Conservation (phyloP, 208 protist species). For the Leishmania braziliensis region DNA sequence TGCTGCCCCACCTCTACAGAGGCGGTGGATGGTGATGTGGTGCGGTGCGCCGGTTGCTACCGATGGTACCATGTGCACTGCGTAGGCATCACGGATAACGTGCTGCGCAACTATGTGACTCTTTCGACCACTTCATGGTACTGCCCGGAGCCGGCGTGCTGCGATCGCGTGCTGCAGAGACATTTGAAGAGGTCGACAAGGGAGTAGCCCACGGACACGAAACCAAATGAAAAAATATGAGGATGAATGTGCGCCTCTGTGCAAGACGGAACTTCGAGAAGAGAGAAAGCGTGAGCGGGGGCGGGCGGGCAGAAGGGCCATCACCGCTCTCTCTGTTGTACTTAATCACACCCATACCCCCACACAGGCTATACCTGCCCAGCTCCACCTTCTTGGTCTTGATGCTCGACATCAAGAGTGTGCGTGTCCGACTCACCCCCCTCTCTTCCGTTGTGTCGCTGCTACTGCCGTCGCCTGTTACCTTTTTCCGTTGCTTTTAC, state of each 20-base stretch:
- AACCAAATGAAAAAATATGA: background rate
- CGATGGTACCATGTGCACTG: conserved; percentile 83
- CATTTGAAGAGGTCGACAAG: conserved; percentile 38
- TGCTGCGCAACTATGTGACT: conserved; percentile 61
- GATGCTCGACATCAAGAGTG: background rate
- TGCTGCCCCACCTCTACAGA: conserved; percentile 81
- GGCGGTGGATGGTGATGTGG: conserved; percentile 64
- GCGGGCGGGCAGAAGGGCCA: background rate
- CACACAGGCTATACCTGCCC: background rate
- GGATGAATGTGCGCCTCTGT: background rate
- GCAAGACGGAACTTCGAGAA: background rate
- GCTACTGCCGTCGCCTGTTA: background rate
- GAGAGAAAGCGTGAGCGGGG: background rate
- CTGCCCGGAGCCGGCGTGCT: conserved; percentile 78
- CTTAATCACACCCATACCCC: background rate
- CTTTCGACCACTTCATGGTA: conserved; percentile 88
- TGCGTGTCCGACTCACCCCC: background rate
- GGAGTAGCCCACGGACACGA: background rate
- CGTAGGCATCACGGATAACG: conserved; percentile 54
- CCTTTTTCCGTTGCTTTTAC: background rate
- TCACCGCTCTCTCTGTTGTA: background rate
- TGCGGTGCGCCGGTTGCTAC: conserved; percentile 66
- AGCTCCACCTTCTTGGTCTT: background rate
- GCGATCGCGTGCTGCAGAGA: conserved; percentile 41
- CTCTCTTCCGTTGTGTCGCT: too few species aligned